Evolutionary conservation across 306 rosid genomes (phyloP).

Genomic region (Potentilla sterilis): DNA sequence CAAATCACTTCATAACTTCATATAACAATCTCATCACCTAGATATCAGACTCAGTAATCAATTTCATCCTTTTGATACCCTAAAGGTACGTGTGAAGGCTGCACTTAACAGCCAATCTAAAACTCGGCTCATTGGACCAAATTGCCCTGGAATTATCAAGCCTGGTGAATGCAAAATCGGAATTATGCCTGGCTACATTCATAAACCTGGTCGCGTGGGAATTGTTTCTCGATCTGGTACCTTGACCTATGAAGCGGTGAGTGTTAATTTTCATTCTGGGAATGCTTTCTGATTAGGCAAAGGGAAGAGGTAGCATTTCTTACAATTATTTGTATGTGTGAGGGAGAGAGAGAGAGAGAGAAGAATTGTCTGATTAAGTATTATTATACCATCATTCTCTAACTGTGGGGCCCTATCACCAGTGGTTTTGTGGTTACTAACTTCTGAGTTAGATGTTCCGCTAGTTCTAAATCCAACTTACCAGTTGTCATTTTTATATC

Average conservation of each 20-base stretch:
- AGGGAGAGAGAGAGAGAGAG: neutral
- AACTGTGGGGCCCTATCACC: neutral
- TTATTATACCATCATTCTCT: neutral
- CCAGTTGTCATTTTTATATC: neutral
- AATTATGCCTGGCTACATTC: conserved; percentile 99
- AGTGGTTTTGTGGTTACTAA: conserved; percentile 12
- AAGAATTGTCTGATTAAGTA: neutral
- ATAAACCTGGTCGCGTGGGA: conserved; percentile 95
- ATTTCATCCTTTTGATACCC: neutral
- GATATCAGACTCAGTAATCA: neutral
- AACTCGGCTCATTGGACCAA: conserved; percentile 94
- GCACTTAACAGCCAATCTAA: conserved; percentile 84
- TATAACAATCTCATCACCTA: neutral
- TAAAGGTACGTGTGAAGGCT: conserved; percentile 86
- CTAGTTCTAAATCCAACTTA: conserved; percentile 4
- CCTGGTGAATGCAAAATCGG: conserved; percentile 99
- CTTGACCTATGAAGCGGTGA: conserved; percentile 98
- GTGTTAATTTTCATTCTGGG: conserved; percentile 27
- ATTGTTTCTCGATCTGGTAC: conserved; percentile 99
- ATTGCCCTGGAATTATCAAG: conserved; percentile 99
- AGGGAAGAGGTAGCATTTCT: neutral
- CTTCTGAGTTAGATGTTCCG: neutral
- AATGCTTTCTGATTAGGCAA: neutral
- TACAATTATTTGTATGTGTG: neutral
- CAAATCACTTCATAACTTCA: neutral